phyloP scores from a whole-genome alignment of 208 protist genomes.

The Histomonas meleagridis region DNA sequence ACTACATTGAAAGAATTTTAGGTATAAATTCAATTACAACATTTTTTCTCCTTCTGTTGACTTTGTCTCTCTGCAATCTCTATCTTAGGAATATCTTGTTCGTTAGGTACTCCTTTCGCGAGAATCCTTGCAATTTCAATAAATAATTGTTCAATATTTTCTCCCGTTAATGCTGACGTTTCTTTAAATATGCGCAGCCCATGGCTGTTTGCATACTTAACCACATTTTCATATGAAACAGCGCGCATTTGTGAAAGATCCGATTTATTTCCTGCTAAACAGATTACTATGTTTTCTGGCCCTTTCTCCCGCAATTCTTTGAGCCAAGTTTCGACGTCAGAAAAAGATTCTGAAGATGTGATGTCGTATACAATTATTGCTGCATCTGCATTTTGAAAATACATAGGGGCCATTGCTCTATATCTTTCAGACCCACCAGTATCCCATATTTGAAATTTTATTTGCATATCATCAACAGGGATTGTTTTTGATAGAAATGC shows the following conservation, averaged over 20 bases:
- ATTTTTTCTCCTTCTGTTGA: no score
- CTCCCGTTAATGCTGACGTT: conserved; percentile 7
- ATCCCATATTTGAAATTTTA: conserved; percentile 37
- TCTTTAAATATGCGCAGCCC: not conserved
- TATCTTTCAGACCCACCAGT: conserved; percentile 29
- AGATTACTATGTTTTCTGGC: conserved; percentile 69
- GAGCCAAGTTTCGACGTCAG: conserved; percentile 88
- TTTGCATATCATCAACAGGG: not conserved
- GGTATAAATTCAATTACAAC: no score
- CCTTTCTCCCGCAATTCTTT: conserved; percentile 88
- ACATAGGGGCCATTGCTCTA: conserved; percentile 14
- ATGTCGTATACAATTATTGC: conserved; percentile 97
- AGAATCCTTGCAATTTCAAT: not conserved
- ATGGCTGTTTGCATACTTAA: not conserved
- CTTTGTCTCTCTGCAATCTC: no score
- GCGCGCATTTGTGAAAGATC: not conserved
- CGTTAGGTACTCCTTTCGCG: not conserved
- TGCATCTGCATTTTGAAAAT: conserved; percentile 35
- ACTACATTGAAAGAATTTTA: no score
- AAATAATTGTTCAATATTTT: conserved; percentile 19
- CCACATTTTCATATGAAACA: not conserved
- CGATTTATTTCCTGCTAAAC: conserved; percentile 31
- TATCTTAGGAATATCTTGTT: no score
- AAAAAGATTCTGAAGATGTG: conserved; percentile 81
- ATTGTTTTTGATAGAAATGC: conserved; percentile 27